Conservation (phyloP, 73 alveolate species). For the Tetrahymena malaccensis region DNA sequence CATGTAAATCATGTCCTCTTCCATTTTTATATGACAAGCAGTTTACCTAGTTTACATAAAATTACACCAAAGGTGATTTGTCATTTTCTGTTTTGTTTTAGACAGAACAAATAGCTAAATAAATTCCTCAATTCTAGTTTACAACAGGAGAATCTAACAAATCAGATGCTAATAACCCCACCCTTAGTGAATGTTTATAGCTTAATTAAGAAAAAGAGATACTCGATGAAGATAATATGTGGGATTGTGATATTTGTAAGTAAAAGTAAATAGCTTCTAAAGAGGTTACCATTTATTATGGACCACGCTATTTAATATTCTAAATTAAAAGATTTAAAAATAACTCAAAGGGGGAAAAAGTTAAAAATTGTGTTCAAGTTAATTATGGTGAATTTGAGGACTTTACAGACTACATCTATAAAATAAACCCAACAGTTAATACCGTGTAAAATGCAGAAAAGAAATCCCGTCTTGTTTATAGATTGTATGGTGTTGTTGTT, state of each 20-base stretch:
- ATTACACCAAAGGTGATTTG: background rate
- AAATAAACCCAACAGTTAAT: background rate
- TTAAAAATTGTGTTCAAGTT: constrained; percentile 18
- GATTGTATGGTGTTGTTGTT: constrained; percentile 25
- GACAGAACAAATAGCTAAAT: background rate
- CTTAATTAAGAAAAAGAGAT: background rate
- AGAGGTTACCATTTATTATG: background rate
- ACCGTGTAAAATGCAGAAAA: background rate
- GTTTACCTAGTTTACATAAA: background rate
- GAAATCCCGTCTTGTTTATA: background rate
- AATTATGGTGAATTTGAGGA: constrained; percentile 4
- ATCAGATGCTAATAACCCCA: background rate
- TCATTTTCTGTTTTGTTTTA: background rate
- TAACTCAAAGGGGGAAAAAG: background rate
- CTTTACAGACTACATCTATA: background rate
- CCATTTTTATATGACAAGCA: background rate
- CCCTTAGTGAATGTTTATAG: background rate
- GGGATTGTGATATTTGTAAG: constrained; percentile 14
- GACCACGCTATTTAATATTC: constrained; percentile 24
- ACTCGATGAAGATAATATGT: constrained; percentile 17
- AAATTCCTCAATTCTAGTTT: background rate
- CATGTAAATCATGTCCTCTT: background rate
- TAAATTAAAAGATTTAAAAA: constrained; percentile 25
- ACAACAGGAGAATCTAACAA: background rate
- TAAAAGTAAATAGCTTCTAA: constrained; percentile 9